Evolutionary conservation across 106 monocot species (phyloP), one percentile per base, ranked within the genome.

Genomic region (Allium fistulosum): DNA sequence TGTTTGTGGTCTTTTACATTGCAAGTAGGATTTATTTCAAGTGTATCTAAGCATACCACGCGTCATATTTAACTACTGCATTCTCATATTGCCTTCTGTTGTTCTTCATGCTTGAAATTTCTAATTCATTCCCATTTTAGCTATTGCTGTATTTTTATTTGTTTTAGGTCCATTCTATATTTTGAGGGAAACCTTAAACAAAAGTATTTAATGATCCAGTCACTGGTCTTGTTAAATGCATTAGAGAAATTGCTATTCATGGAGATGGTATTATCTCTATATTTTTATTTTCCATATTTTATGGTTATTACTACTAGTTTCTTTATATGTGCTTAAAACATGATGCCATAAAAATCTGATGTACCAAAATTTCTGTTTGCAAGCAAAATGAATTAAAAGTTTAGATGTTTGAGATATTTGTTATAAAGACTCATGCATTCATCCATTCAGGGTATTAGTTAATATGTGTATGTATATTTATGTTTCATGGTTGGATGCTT

Each of bases 241-340:
- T 93, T 70, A 85, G 93, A 76, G 93, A 93, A 78, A 77, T 89
- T 68, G 88, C 88, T 61, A 11, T 93, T 57, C 88, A 88, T 49
- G 46, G 75, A 77, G 85, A 83, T 76, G 93, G 92, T 93, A 80
- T 60, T 52, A 53, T 17, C 22, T n/a, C 26, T 70, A 17, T 9
- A 17, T 8, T 63, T 15, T 49, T 67, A 46, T 80, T 46, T 2
- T 6, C 37, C 26, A 27, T 61, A 17, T 58, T 61, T 61, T 26
- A 26, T 9, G 37, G 61, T 27, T 10, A 28, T 28, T 3, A 28
- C 13, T 26, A 61, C 10, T 28, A 26, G 27, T 51, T 14, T 46
- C 50, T 9, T 22, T 17, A 9, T 11, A 26, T 6, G 27, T 56
- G 11, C 46, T 11, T 10, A 22, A 14, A 14, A 61, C 62, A 57